Conservation (phyloP, 768 basidiomycete genomes). For the Naganishia randhawae region DNA sequence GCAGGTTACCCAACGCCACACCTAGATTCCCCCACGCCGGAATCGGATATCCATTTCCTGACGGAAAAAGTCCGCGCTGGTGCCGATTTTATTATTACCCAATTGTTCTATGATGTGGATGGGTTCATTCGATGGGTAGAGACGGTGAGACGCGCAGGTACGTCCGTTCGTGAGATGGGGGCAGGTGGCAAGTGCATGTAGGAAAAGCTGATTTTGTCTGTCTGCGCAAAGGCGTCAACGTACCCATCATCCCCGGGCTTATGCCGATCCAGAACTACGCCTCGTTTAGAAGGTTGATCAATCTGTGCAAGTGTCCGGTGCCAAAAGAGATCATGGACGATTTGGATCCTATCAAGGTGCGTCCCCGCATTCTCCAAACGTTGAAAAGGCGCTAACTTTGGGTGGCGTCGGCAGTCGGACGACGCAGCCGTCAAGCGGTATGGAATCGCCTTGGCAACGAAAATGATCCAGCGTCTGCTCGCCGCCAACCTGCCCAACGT, state of each 20-base stretch:
- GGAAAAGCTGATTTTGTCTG: background rate
- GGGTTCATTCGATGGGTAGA: constrained; percentile 74
- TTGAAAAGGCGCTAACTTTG: background rate
- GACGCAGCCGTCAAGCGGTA: constrained; percentile 92
- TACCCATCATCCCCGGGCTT: constrained; percentile 89
- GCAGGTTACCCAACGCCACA: constrained; percentile 69
- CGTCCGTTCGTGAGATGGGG: constrained; percentile 35
- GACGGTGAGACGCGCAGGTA: constrained; percentile 70
- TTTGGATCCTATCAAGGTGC: constrained; percentile 71
- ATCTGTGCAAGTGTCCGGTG: constrained; percentile 76
- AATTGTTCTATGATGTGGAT: constrained; percentile 94
- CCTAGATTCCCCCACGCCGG: constrained; percentile 53
- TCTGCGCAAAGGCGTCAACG: constrained; percentile 65
- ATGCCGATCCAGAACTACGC: constrained; percentile 98
- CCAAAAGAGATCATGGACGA: constrained; percentile 64
- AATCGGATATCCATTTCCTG: constrained; percentile 59
- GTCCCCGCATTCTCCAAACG: constrained; percentile 34
- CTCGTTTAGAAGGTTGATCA: constrained; percentile 85
- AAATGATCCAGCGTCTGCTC: constrained; percentile 68
- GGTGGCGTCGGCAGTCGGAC: constrained; percentile 62
- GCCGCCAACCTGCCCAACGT: constrained; percentile 40
- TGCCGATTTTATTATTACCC: constrained; percentile 92
- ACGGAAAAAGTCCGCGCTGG: constrained; percentile 89
- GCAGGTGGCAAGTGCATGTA: background rate
- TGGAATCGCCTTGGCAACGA: constrained; percentile 78